phyloP scores from a whole-genome alignment of 192 early-diverging fungal species.

The Podila minutissima region DNA sequence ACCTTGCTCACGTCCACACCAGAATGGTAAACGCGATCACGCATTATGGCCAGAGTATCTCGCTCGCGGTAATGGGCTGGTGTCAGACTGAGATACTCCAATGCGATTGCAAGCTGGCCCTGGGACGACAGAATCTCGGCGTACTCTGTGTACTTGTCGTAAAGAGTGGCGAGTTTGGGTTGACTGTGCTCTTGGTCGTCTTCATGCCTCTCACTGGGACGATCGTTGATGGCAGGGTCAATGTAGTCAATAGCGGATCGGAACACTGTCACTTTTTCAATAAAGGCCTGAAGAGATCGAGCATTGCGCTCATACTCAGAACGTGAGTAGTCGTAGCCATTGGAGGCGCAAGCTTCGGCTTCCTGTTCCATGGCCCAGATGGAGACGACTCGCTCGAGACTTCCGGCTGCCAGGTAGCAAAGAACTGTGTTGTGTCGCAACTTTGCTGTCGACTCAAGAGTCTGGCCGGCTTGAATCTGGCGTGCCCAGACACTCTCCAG shows the following conservation, averaged over 20 bases:
- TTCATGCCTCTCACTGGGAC: slow-evolving; percentile 41
- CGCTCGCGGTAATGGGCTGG: slow-evolving; percentile 68
- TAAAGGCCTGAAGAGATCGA: slow-evolving; percentile 75
- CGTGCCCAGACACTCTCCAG: slow-evolving; percentile 58
- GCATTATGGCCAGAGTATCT: slow-evolving; percentile 70
- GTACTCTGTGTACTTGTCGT: slow-evolving; percentile 91
- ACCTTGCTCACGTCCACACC: slow-evolving; percentile 53
- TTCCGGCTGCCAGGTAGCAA: slow-evolving; percentile 85
- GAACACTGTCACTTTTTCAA: slow-evolving; percentile 95
- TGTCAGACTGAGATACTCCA: slow-evolving; percentile 79
- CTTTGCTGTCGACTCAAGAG: slow-evolving; percentile 13
- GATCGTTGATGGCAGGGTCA: slow-evolving; percentile 71
- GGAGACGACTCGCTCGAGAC: slow-evolving; percentile 80
- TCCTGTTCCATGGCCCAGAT: slow-evolving; percentile 81
- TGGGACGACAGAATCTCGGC: slow-evolving; percentile 77
- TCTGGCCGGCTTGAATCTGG: slow-evolving; percentile 20
- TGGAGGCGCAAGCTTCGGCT: slow-evolving; percentile 49
- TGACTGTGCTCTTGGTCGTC: slow-evolving; percentile 47
- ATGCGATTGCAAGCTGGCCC: slow-evolving; percentile 79
- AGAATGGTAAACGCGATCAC: slow-evolving; percentile 76
- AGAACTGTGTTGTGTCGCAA: slow-evolving; percentile 72
- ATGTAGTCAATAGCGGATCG: slow-evolving; percentile 91
- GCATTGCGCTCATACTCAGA: slow-evolving; percentile 58
- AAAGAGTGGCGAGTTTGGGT: slow-evolving; percentile 72
- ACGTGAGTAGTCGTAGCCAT: slow-evolving; percentile 14